These are phyloP conservation scores for Porodaedalea pini DNA, from an alignment of 1,284 basidiomycete genomes.

Conservation along the genomic window DNA sequence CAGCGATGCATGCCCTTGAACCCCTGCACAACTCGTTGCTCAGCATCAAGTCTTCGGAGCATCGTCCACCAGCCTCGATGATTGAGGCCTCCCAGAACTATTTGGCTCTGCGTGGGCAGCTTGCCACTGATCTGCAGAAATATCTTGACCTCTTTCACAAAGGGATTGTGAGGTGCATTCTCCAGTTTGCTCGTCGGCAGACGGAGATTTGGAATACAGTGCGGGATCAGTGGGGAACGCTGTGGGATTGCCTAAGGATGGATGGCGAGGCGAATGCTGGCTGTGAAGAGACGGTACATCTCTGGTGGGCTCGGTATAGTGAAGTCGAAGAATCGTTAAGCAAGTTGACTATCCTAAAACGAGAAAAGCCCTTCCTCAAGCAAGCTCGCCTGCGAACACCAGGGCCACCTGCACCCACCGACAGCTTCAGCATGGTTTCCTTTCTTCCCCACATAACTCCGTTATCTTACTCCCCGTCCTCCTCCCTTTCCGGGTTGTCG, in stretches of 20 bases:
- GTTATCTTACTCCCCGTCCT: constrained; percentile 11
- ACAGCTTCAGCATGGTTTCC: constrained; percentile 9
- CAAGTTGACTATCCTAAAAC: constrained; percentile 41
- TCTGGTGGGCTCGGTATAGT: constrained; percentile 63
- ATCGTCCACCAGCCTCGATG: constrained; percentile 58
- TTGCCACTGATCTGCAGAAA: constrained; percentile 62
- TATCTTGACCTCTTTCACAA: constrained; percentile 56
- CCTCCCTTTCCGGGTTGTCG: constrained; percentile 10
- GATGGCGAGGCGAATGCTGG: constrained; percentile 69
- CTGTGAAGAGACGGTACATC: constrained; percentile 58
- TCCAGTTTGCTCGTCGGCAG: constrained; percentile 53
- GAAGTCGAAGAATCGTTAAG: constrained; percentile 53
- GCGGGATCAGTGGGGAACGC: constrained; percentile 60
- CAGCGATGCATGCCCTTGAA: constrained; percentile 65
- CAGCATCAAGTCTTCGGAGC: constrained; percentile 57
- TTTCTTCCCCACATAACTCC: constrained; percentile 7
- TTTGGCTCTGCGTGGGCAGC: constrained; percentile 65
- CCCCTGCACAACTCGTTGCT: constrained; percentile 66
- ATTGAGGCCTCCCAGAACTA: constrained; percentile 70
- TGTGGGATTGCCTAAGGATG: constrained; percentile 75
- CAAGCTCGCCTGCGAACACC: constrained; percentile 14
- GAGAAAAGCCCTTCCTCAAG: constrained; percentile 22
- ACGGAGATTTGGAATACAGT: constrained; percentile 54
- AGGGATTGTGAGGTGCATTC: constrained; percentile 50
- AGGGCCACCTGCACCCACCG: constrained; percentile 22